phyloP scores from a whole-genome alignment of 306 rosid genomes.

The Vigna nakashimae region DNA sequence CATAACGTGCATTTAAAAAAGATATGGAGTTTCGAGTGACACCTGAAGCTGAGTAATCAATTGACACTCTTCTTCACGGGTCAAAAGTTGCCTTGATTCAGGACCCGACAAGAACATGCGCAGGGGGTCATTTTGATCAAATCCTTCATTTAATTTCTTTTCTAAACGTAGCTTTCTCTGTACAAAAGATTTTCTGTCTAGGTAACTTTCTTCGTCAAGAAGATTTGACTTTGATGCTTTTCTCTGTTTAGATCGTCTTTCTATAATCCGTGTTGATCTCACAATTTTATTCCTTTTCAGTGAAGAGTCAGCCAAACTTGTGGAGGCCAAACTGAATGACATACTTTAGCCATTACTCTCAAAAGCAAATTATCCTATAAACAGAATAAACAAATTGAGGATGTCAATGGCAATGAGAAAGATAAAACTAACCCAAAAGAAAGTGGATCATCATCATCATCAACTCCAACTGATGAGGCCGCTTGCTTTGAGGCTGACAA shows the following conservation, averaged over 20 bases:
- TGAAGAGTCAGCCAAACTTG: constrained; percentile 51
- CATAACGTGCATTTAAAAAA: constrained; percentile 30
- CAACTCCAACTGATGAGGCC: constrained; percentile 47
- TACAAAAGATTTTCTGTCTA: constrained; percentile 49
- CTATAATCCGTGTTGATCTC: constrained; percentile 69
- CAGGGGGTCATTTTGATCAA: constrained; percentile 72
- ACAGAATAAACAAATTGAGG: constrained; percentile 33
- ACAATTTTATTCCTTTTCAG: constrained; percentile 58
- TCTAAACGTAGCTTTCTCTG: constrained; percentile 51
- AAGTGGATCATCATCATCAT: constrained; percentile 51
- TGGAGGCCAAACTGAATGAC: constrained; percentile 47
- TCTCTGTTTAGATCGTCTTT: constrained; percentile 76
- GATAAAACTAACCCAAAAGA: constrained; percentile 63
- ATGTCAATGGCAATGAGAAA: constrained; percentile 28
- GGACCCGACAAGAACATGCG: constrained; percentile 80
- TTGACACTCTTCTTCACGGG: constrained; percentile 74
- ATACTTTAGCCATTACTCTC: constrained; percentile 42
- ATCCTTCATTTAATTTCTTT: constrained; percentile 62
- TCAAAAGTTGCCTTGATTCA: constrained; percentile 83
- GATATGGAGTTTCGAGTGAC: constrained; percentile 30
- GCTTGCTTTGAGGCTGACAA: constrained; percentile 81
- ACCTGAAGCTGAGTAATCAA: constrained; percentile 81
- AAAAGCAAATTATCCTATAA: constrained; percentile 32
- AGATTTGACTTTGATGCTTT: constrained; percentile 54
- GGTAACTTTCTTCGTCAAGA: constrained; percentile 49